Conservation (phyloP, 495 filamentous ascomycete species). For the Recurvomyces mirabilis region DNA sequence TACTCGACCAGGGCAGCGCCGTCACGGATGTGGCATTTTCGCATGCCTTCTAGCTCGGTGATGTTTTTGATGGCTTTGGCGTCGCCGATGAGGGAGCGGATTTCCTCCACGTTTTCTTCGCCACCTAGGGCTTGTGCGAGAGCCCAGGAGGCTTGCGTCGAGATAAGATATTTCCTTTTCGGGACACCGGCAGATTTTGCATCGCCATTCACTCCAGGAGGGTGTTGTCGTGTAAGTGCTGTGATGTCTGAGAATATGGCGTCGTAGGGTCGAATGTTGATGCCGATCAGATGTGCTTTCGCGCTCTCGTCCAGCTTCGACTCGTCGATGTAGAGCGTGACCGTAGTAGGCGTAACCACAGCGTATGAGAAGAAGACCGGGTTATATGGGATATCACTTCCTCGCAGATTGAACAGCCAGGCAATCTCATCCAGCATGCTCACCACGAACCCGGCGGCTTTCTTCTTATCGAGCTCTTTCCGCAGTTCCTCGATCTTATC, state of each 20-base stretch:
- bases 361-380: conserved; percentile 98
- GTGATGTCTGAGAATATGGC: conserved; percentile 69
- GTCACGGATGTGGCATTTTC: conserved; percentile 85
- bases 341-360: conserved; percentile 67
- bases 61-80: conserved; percentile 97
- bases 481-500: conserved; percentile 79
- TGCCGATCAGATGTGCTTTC: conserved; percentile 59
- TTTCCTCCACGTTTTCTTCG: conserved; percentile 75
- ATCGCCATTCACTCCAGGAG: conserved; percentile 16
- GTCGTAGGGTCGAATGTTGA: conserved; percentile 72
- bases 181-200: conserved; percentile 20
- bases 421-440: conserved; percentile 96
- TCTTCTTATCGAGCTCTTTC: conserved; percentile 87
- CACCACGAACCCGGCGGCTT: conserved; percentile 74
- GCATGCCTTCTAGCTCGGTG: conserved; percentile 83
- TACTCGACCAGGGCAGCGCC: conserved; percentile 86
- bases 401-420: conserved; percentile 94
- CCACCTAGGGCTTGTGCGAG: conserved; percentile 78
- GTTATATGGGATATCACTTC: conserved; percentile 95
- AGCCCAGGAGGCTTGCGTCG: conserved; percentile 88
- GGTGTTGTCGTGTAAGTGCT: conserved; percentile 43
- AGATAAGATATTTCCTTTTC: conserved; percentile 67
- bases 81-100: conserved; percentile 80
- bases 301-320: conserved; percentile 63
- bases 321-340: conserved; percentile 74